phyloP scores from a whole-genome alignment of 2,329 filamentous ascomycete genomes.

The Pezicula radicicola region DNA sequence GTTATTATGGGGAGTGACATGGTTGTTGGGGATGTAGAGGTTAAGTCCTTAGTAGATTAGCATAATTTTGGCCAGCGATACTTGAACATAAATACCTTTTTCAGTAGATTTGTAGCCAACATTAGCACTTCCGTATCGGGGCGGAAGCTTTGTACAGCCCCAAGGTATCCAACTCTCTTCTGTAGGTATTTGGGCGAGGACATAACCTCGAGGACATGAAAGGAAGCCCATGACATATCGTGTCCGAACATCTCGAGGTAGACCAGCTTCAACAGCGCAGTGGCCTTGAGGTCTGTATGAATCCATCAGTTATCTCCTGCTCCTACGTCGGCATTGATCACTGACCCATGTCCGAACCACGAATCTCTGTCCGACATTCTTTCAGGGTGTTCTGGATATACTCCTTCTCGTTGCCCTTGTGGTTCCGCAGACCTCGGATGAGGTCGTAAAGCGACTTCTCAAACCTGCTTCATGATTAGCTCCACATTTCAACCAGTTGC shows the following conservation, averaged over 20 bases:
- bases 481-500: neutral
- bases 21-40: conserved; percentile 66
- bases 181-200: conserved; percentile 91
- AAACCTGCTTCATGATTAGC: conserved; percentile 62
- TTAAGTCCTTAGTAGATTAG: conserved; percentile 58
- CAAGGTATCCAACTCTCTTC: conserved; percentile 92
- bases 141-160: conserved; percentile 92
- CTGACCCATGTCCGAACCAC: conserved; percentile 87
- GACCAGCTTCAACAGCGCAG: conserved; percentile 89
- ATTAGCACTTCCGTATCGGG: conserved; percentile 96
- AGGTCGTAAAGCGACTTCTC: conserved; percentile 99
- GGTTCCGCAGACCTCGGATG: conserved; percentile 90
- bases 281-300: conserved; percentile 82
- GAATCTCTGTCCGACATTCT: conserved; percentile 93
- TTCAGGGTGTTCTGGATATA: conserved; percentile 92
- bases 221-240: conserved; percentile 99
- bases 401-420: conserved; percentile 92
- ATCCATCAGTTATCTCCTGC: conserved; percentile 9
- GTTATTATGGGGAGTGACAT: conserved; percentile 85
- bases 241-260: conserved; percentile 99
- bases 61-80: neutral
- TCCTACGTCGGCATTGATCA: conserved; percentile 11
- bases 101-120: conserved; percentile 93
- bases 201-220: conserved; percentile 99
- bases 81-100: conserved; percentile 61